Percentiles rank a stretch among this genome's conserved stretches.
These are phyloP conservation scores for Tetrapisispora nanseiensis DNA, from an alignment of 805 yeast genomes.

Conservation along the genomic window DNA sequence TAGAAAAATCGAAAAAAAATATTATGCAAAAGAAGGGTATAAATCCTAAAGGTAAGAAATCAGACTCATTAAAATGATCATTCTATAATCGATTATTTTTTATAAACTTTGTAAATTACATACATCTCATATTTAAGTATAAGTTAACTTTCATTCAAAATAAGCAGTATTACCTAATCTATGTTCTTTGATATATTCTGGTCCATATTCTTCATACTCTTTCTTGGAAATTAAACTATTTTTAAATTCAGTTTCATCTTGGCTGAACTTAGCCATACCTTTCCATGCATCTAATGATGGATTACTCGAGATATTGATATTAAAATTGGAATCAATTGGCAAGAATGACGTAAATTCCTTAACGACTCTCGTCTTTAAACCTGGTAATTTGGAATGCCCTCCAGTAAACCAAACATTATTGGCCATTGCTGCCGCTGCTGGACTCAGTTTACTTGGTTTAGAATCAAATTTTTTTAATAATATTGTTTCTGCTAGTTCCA, in stretches of 20 bases:
- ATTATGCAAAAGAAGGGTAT: slow-evolving; percentile 62
- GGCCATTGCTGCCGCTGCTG: slow-evolving; percentile 17
- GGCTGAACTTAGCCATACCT: slow-evolving; percentile 82
- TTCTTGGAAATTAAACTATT: slow-evolving; percentile 46
- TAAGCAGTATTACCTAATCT: slow-evolving; percentile 50
- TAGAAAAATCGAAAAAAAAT: slow-evolving; percentile 58
- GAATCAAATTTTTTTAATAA: slow-evolving; percentile 55
- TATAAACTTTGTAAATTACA: slow-evolving; percentile 5
- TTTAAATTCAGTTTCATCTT: slow-evolving; percentile 35
- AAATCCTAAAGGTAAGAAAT: slow-evolving; percentile 43
- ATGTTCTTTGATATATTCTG: slow-evolving; percentile 83
- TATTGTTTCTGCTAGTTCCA: slow-evolving; percentile 63
- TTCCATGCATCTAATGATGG: slow-evolving; percentile 82
- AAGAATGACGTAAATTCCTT: slow-evolving; percentile 60
- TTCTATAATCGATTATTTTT: neutral
- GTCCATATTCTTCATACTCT: slow-evolving; percentile 83
- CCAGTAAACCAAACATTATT: slow-evolving; percentile 78
- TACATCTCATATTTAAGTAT: neutral
- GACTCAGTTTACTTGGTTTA: slow-evolving; percentile 35
- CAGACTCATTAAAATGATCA: slow-evolving; percentile 6
- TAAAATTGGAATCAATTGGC: slow-evolving; percentile 56
- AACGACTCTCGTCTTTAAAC: slow-evolving; percentile 56
- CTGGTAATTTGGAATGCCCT: slow-evolving; percentile 60
- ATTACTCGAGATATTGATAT: slow-evolving; percentile 53
- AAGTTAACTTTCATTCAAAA: slow-evolving; percentile 10